A percentile compares a stretch with the other conserved stretches of the same genome.
Conservation (phyloP, 2,329 filamentous ascomycete genomes). For the Thelonectria rubi region DNA sequence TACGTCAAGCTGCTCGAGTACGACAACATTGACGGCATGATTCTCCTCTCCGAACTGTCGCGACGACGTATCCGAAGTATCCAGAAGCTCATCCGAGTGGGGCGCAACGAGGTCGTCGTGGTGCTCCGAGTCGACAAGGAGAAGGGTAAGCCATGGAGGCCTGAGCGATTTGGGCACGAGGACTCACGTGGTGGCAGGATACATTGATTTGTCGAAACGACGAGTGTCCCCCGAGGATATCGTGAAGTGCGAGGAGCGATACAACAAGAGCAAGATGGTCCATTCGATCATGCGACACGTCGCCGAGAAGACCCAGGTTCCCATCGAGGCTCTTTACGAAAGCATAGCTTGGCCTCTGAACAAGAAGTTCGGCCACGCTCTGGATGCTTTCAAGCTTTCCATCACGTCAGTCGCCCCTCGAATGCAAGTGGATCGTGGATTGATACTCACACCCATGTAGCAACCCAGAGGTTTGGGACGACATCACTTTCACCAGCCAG, state of each 20-base stretch:
- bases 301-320: constrained; percentile 92
- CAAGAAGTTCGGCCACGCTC: constrained; percentile 95
- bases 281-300: constrained; percentile 99
- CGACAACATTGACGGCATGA: constrained; percentile 99
- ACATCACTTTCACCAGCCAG: constrained; percentile 87
- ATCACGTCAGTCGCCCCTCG: constrained; percentile 76
- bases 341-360: constrained; percentile 96
- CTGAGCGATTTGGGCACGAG: constrained; percentile 33
- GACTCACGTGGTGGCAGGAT: constrained; percentile 58
- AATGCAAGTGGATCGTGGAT: neutral
- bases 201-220: constrained; percentile 98
- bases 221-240: constrained; percentile 98
- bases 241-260: constrained; percentile 97
- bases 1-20: constrained; percentile 99
- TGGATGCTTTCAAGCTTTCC: constrained; percentile 98
- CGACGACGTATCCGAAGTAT: constrained; percentile 98
- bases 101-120: constrained; percentile 97
- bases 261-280: constrained; percentile 99
- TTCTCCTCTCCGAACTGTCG: constrained; percentile 95
- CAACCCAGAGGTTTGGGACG: constrained; percentile 95
- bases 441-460: constrained; percentile 53
- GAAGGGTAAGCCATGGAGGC: constrained; percentile 70
- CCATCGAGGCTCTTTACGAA: constrained; percentile 96
- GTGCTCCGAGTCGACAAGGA: constrained; percentile 99
- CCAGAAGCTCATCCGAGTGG: constrained; percentile 98